These are phyloP conservation scores for Teratosphaeria zuluensis DNA, from an alignment of 2,329 filamentous ascomycete species.

Conservation along the genomic window DNA sequence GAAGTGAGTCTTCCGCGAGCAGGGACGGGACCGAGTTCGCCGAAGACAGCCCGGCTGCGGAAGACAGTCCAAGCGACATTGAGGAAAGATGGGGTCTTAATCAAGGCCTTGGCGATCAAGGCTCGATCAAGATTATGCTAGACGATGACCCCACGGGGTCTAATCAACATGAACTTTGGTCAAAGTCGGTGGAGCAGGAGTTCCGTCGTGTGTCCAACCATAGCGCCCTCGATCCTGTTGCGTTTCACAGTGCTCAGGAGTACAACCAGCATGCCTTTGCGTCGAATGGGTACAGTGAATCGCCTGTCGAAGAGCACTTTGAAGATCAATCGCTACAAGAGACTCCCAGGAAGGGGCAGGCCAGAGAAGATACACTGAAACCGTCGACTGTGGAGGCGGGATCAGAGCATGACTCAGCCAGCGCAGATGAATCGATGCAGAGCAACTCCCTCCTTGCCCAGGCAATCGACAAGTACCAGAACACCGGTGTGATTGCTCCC, in stretches of 20 bases:
- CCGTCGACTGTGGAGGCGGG: constrained; percentile 5
- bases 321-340: constrained; percentile 13
- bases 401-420: not conserved
- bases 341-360: constrained; percentile 16
- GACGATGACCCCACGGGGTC: constrained; percentile 17
- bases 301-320: constrained; percentile 9
- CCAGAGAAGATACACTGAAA: constrained; percentile 17
- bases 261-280: constrained; percentile 15
- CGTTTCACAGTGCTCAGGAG: constrained; percentile 7
- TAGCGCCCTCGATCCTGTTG: constrained; percentile 1
- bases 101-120: constrained; percentile 16
- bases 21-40: constrained; percentile 22
- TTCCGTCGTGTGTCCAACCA: constrained; percentile 3
- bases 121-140: constrained; percentile 27
- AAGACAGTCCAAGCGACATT: constrained; percentile 16
- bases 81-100: constrained; percentile 18
- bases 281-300: constrained; percentile 15
- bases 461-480: constrained; percentile 22
- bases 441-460: constrained; percentile 13
- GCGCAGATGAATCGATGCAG: constrained; percentile 4
- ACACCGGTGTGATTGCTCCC: constrained; percentile 20
- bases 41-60: constrained; percentile 20
- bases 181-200: constrained; percentile 10
- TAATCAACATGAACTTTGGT: constrained; percentile 13
- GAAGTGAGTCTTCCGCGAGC: constrained; percentile 21